Percentiles rank a stretch among this genome's conserved stretches.
Evolutionary conservation across 805 yeast species (phyloP).

Genomic region (Saccharomycopsis malanga): DNA sequence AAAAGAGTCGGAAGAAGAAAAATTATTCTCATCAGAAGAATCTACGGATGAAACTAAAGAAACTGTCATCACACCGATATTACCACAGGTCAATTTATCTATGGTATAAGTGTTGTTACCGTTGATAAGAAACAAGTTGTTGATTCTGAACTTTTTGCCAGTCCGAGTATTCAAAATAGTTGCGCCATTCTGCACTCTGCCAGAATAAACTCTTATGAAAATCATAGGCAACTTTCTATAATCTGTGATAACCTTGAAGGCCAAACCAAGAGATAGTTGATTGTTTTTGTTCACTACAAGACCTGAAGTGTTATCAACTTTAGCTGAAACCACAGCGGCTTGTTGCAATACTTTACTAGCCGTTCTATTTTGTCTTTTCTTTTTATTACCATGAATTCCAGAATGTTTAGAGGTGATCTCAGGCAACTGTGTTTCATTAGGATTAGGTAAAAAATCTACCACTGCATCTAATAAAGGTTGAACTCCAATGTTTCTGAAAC

Average conservation of each 20-base stretch:
- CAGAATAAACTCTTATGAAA: slow-evolving; percentile 84
- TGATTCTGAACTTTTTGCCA: slow-evolving; percentile 56
- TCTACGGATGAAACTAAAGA: slow-evolving; percentile 28
- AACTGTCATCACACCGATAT: slow-evolving; percentile 85
- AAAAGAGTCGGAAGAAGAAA: background rate
- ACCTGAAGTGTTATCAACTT: slow-evolving; percentile 37
- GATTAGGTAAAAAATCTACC: slow-evolving; percentile 89
- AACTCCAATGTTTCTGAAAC: slow-evolving; percentile 88
- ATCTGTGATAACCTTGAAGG: slow-evolving; percentile 87
- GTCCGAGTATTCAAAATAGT: slow-evolving; percentile 63
- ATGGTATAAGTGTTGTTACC: slow-evolving; percentile 82
- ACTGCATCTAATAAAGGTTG: slow-evolving; percentile 95
- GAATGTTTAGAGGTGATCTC: slow-evolving; percentile 33
- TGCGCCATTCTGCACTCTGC: slow-evolving; percentile 56
- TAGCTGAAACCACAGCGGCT: slow-evolving; percentile 29
- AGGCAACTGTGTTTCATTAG: slow-evolving; percentile 56
- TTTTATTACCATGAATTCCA: slow-evolving; percentile 24
- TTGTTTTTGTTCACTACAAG: slow-evolving; percentile 47
- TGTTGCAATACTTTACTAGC: slow-evolving; percentile 18
- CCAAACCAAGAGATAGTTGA: slow-evolving; percentile 68
- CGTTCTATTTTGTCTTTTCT: slow-evolving; percentile 21
- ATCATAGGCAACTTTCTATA: slow-evolving; percentile 77
- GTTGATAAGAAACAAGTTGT: slow-evolving; percentile 73
- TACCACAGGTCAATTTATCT: slow-evolving; percentile 56
- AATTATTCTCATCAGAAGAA: background rate